These are phyloP conservation scores for Pugionium dolabratum DNA, from an alignment of 345 rosid species.

Conservation along the genomic window DNA sequence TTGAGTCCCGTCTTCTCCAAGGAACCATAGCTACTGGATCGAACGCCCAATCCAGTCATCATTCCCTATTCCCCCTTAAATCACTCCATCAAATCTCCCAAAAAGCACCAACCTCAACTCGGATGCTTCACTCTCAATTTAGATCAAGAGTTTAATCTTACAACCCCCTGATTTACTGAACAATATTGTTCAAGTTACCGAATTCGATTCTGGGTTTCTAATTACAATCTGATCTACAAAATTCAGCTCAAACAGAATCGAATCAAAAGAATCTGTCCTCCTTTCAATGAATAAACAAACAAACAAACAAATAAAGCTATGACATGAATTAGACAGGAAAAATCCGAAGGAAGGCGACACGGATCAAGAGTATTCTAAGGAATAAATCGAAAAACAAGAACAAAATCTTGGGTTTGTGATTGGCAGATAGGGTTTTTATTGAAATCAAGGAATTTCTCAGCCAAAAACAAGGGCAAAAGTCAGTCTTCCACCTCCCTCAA, in stretches of 20 bases:
- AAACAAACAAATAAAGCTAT: constrained; percentile 3
- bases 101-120: constrained; percentile 7
- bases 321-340: not conserved
- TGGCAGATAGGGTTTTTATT: constrained; percentile 43
- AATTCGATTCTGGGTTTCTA: constrained; percentile 13
- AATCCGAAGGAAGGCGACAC: constrained; percentile 21
- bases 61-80: constrained; percentile 28
- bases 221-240: constrained; percentile 29
- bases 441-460: constrained; percentile 31
- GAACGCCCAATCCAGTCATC: constrained; percentile 80
- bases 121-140: constrained; percentile 14
- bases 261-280: constrained; percentile 18
- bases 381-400: not conserved
- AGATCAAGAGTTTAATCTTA: constrained; percentile 24
- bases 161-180: constrained; percentile 19
- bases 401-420: constrained; percentile 47
- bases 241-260: constrained; percentile 23
- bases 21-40: constrained; percentile 84
- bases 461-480: constrained; percentile 22
- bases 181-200: constrained; percentile 13
- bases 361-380: constrained; percentile 25
- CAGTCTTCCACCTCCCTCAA: constrained; percentile 20
- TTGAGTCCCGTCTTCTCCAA: constrained; percentile 69
- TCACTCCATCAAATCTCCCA: constrained; percentile 46
- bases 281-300: not conserved